phyloP scores from a whole-genome alignment of 1,284 basidiomycete species.

The Lentinula novae-zelandiae region DNA sequence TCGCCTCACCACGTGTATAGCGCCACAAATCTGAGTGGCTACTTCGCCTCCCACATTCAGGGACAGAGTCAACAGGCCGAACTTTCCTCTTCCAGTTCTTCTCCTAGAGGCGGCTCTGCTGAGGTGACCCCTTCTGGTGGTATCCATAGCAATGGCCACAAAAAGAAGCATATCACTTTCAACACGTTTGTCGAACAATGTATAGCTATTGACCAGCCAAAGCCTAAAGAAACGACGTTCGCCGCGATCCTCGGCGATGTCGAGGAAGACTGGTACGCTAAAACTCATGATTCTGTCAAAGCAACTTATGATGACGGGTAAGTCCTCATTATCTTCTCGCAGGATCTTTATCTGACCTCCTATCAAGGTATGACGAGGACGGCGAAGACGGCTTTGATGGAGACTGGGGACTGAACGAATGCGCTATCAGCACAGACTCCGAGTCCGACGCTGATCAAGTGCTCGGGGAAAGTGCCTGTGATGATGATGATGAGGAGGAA shows the following conservation, averaged over 20 bases:
- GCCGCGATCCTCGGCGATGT: slow-evolving; percentile 19
- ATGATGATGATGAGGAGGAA: slow-evolving; percentile 43
- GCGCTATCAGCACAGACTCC: slow-evolving; percentile 19
- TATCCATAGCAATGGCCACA: slow-evolving; percentile 29
- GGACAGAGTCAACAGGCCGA: slow-evolving; percentile 7
- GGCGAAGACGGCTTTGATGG: slow-evolving; percentile 43
- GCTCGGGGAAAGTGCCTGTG: slow-evolving; percentile 29
- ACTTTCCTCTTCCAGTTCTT: slow-evolving; percentile 11
- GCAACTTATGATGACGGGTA: slow-evolving; percentile 59
- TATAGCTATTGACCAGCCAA: slow-evolving; percentile 86
- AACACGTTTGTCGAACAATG: slow-evolving; percentile 98
- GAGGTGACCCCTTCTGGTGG: slow-evolving; percentile 10
- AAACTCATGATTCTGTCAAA: slow-evolving; percentile 13
- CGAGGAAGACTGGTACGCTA: slow-evolving; percentile 6
- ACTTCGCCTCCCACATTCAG: slow-evolving; percentile 13
- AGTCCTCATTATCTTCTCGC: slow-evolving; percentile 24
- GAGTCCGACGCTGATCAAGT: slow-evolving; percentile 15
- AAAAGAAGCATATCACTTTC: slow-evolving; percentile 88
- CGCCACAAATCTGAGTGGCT: slow-evolving; percentile 12
- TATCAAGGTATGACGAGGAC: slow-evolving; percentile 59
- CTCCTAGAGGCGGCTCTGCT: background rate
- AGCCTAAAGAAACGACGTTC: slow-evolving; percentile 16
- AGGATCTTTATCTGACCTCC: slow-evolving; percentile 3
- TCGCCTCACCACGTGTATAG: slow-evolving; percentile 10
- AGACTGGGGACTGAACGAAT: slow-evolving; percentile 15